phyloP scores from a whole-genome alignment of 2,329 filamentous ascomycete species.

The Volutella citrinella region DNA sequence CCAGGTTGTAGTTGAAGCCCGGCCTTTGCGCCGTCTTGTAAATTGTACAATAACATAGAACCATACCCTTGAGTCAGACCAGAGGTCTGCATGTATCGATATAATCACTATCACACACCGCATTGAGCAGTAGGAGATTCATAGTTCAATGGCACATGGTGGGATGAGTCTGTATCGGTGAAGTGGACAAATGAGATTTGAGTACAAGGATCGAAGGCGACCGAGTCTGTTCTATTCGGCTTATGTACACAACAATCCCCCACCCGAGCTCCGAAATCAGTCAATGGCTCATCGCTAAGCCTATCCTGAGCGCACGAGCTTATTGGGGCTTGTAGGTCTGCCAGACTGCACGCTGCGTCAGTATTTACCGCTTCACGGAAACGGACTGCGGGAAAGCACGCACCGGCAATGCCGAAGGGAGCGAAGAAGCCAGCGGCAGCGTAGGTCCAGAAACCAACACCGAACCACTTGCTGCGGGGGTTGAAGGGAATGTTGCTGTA shows the following conservation, averaged over 20 bases:
- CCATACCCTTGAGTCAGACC: conserved; percentile 19
- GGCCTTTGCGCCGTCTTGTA: conserved; percentile 19
- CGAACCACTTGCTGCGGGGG: conserved; percentile 84
- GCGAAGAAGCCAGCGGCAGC: conserved; percentile 52
- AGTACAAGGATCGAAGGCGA: conserved; percentile 24
- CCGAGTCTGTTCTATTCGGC: conserved; percentile 31
- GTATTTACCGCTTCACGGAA: conserved; percentile 12
- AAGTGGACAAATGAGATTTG: conserved; percentile 22
- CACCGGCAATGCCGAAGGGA: conserved; percentile 63
- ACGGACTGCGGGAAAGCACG: conserved; percentile 33
- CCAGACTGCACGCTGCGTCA: conserved; percentile 41
- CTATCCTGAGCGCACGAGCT: conserved; percentile 16
- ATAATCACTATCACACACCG: not conserved
- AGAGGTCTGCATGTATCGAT: conserved; percentile 12
- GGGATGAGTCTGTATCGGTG: no score
- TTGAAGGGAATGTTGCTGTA: conserved; percentile 97
- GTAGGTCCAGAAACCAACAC: conserved; percentile 77
- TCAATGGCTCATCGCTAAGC: conserved; percentile 13
- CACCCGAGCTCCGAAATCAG: conserved; percentile 19
- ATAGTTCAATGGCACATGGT: no score
- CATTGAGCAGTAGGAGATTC: not conserved
- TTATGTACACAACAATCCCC: conserved; percentile 30
- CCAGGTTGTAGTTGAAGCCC: conserved; percentile 23
- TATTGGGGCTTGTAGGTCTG: conserved; percentile 41
- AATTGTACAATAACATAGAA: conserved; percentile 22